Base-by-base conservation (phyloP, 106 monocot species). In the Xerophyta viscosa region DNA sequence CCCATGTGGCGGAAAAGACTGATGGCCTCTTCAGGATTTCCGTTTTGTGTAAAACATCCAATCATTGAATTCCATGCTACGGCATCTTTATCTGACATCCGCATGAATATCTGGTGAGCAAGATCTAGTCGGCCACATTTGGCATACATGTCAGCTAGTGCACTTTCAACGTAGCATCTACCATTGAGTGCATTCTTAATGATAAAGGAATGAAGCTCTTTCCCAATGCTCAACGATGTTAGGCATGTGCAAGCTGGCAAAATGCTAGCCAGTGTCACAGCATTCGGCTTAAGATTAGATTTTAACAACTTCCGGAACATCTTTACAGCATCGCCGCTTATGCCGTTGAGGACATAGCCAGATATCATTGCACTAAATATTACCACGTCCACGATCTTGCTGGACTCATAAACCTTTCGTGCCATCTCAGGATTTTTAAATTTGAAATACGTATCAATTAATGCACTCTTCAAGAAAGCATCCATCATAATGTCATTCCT, bases 51-150 rank as follows among this genome's bases (percentile, higher is more conserved):
- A 36, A 82, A 77, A 57, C 74, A 88, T 58, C 81, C 54, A 44
- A 96, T 88, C 76, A 96, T 88, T 15, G 96, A 88, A 59, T 96
- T 96, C 96, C 96, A 98, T 31, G 79, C 65, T 8, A 98, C 62
- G 4, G 66, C 20, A 71, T 98, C 82, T 50, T 52, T 98, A 12
- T 66, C 51, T 39, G 61, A 51, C 41, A 80, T 86, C 31, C 54
- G 73, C n/a, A 17, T 39, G 55, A 98, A 98, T 30, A 90, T 68
- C 42, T 60, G 42, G 54, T 79, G 30, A 30, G 76, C 70, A 50
- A 80, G 66, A 29, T 89, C 86, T 29, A 98, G 50, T 31, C 84
- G 78, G 4, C 81, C 76, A 57, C 81, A 96, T 47, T 96, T 96
- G 3, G 79, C 75, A 65, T 98, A 98, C 88, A 98, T 86, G 45